These are phyloP conservation scores for Hamiltosporidium magnivora DNA, from an alignment of 371 early-diverging fungal genomes.

Conservation along the genomic window DNA sequence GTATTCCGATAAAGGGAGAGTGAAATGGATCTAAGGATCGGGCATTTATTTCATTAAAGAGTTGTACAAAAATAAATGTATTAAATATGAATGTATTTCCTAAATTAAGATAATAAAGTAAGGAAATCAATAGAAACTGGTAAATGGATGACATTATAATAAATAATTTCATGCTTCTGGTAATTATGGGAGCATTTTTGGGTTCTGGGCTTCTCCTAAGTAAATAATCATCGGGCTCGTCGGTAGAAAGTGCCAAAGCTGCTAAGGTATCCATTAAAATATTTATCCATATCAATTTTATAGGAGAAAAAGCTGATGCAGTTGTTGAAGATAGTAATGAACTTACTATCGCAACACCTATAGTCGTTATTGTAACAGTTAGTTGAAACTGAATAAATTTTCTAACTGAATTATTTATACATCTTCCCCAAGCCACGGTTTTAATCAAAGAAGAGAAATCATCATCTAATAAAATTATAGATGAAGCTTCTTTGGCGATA, in stretches of 20 bases:
- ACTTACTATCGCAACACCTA: constrained; percentile 59
- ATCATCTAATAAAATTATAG: constrained; percentile 81
- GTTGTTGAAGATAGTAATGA: constrained; percentile 58
- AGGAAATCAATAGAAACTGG: constrained; percentile 61
- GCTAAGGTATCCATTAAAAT: constrained; percentile 70
- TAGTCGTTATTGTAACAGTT: constrained; percentile 76
- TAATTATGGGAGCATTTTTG: constrained; percentile 67
- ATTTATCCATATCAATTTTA: constrained; percentile 71
- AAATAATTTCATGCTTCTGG: constrained; percentile 72
- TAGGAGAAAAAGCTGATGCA: constrained; percentile 63
- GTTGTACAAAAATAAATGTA: constrained; percentile 76
- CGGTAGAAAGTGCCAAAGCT: constrained; percentile 70
- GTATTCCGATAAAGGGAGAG: constrained; percentile 60
- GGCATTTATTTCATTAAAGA: constrained; percentile 62
- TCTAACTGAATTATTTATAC: constrained; percentile 76
- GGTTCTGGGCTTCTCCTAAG: constrained; percentile 66
- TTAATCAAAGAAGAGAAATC: constrained; percentile 67
- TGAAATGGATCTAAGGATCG: not conserved
- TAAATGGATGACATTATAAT: constrained; percentile 70
- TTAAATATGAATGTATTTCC: constrained; percentile 72
- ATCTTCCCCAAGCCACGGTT: constrained; percentile 78
- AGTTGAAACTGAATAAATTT: constrained; percentile 88
- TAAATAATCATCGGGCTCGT: constrained; percentile 63
- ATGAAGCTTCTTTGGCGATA: constrained; percentile 80
- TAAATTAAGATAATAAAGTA: constrained; percentile 58